Conservation (phyloP, 2,329 filamentous ascomycete species). For the Malbranchea cinnamomea region DNA sequence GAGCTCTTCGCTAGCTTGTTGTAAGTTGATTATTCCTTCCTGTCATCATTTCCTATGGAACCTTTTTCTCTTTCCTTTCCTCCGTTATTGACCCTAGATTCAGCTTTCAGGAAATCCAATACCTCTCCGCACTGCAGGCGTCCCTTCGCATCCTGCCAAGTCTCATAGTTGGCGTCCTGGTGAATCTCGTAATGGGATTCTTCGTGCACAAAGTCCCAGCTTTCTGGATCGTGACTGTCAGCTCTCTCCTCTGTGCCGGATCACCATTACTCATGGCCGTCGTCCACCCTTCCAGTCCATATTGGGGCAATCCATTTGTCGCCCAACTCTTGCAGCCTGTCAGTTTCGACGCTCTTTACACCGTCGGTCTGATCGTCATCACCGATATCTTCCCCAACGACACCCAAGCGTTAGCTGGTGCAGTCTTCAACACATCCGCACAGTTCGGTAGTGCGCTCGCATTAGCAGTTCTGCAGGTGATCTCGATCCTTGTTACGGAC, state of each 20-base stretch:
- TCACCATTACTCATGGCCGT: conserved; percentile 10
- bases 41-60: conserved; percentile 1
- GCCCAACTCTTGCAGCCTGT: conserved; percentile 8
- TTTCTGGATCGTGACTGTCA: conserved; percentile 6
- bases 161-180: conserved; percentile 23
- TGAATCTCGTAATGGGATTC: conserved; percentile 9
- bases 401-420: conserved; percentile 44
- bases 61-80: too few relatives aligned
- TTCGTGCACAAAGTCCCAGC: conserved; percentile 7
- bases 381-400: conserved; percentile 40
- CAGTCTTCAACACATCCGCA: conserved; percentile 44
- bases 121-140: conserved; percentile 30
- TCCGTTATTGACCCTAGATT: conserved; percentile 6
- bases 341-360: conserved; percentile 16
- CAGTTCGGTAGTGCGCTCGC: conserved; percentile 43
- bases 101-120: conserved; percentile 39
- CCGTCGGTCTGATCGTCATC: conserved; percentile 40
- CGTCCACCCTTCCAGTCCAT: conserved; percentile 7
- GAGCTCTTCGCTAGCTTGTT: conserved; percentile 37
- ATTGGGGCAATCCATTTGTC: conserved; percentile 10
- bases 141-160: conserved; percentile 34
- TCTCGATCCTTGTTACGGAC: conserved; percentile 15
- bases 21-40: too few relatives aligned
- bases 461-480: conserved; percentile 36
- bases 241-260: conserved; percentile 5